Base-by-base conservation (phyloP, 257 asterid genomes). In the Craterostigma plantagineum region DNA sequence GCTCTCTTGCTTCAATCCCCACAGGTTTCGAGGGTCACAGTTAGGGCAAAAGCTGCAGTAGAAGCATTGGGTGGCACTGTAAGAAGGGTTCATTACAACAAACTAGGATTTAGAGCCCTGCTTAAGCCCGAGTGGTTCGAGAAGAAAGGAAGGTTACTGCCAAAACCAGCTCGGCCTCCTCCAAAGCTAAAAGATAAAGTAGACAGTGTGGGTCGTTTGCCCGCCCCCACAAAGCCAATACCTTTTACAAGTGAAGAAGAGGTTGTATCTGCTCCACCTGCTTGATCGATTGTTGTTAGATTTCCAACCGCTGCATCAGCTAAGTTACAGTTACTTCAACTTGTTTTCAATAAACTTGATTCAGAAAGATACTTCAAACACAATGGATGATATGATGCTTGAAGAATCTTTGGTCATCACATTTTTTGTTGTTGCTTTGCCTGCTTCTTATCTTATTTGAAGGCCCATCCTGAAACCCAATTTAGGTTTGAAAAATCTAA, bases 101-200 rank as follows among this genome's bases (percentile, higher is more conserved):
- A 82, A 63, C 42, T 87, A 53, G 98, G 98, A 4, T 43, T 87
- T 4, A 73, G 72, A 43, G 95, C 98, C 0, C 67, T 82, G 52
- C 85, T 87, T 39, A 76, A 76, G 48, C 95, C 98, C 0, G 95
- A 82, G 62, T 87, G 98, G 95, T 82, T 87, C 11, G 93, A 70
- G 53, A 87, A 82, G 74, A 87, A 82, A 70, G 95, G 98, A 30
- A 74, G 95, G 52, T 61, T 87, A 45, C 83, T 87, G 40, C 98
- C 98, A 0, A 79, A 45, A 57, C 60, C 98, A 34, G 95, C 98
- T 35, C 70, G 92, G 58, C 95, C 98, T 53, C 93, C 98, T 7
- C 95, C 98, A 0, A 87, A 82, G 54, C 79, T 63, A 61, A 63
- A 40, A 33, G 93, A 82, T 44, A 82, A 76, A 59, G 98, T 82